Base-by-base conservation (phyloP, 495 filamentous ascomycete genomes). In the Lasiosphaeriaceae sp. region DNA sequence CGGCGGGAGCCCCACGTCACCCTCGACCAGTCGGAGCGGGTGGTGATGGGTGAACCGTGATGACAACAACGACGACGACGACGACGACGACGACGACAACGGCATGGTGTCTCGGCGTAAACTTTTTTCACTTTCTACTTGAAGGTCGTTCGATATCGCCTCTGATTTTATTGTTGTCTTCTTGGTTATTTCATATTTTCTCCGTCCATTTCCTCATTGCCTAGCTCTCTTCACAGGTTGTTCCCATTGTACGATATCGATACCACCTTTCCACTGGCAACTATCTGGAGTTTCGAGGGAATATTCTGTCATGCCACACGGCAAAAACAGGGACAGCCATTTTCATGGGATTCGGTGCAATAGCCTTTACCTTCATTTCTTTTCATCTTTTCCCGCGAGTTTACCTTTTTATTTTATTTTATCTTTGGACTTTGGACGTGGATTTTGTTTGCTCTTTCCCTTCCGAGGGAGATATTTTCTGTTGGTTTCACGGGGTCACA, bases 331-430 rank as follows among this genome's bases (percentile, higher is more conserved):
- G 29, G 45, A n/a, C 22, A 48, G 9, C 26, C 26, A 31, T 31
- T 23, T 29, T 43, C 43, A 21, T 37, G n/a, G 56, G 53, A 46
- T 48, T 44, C 31, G 56, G 56, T 55, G 57, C 45, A 63, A 39
- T 14, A 43, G 47, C 41, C 12, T 58, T 61, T 61, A 51, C 41
- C 62, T 63, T 50, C 48, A 51, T 50, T 41, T 47, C 14, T 39
- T 45, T 58, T 31, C 54, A 52, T 60, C 61, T 37, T 2, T 35
- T 37, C 14, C 14, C 14, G 34, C 9, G 2, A 14, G 34, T 8
- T n/a, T 58, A 61, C 59, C 51, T 39, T 64, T 62, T 49, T 53
- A 53, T 49, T 45, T 50, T 17, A 29, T 48, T 59, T 29, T n/a
- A n/a, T n/a, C n/a, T n/a, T n/a, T n/a, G n/a, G n/a, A n/a, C 54